These are phyloP conservation scores for Talaromyces sp. DNA, from an alignment of 2,329 filamentous ascomycete genomes.

Conservation along the genomic window DNA sequence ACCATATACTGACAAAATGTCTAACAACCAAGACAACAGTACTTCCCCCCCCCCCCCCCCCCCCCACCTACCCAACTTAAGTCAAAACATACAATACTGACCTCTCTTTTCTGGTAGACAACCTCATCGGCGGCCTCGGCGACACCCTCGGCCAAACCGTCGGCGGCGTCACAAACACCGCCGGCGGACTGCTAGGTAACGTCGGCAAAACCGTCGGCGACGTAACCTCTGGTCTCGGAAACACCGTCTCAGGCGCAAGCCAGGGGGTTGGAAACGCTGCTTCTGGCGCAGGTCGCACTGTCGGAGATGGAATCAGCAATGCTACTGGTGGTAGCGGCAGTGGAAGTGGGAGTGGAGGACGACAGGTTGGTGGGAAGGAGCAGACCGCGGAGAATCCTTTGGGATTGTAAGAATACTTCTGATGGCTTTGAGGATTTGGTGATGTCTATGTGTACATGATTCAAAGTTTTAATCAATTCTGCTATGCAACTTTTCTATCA, in stretches of 20 bases:
- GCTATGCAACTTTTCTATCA: background rate
- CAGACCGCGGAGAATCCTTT: conserved; percentile 28
- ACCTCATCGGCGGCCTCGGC: conserved; percentile 24
- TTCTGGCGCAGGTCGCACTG: conserved; percentile 29
- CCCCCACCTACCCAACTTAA: too few species aligned
- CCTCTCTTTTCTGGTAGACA: background rate
- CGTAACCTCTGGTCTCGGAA: conserved; percentile 29
- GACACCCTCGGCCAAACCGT: conserved; percentile 30
- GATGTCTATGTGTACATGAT: background rate
- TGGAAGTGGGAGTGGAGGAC: background rate
- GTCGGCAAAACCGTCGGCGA: conserved; percentile 30
- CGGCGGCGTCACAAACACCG: conserved; percentile 26
- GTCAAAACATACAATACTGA: background rate
- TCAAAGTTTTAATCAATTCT: background rate
- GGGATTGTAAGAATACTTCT: conserved; percentile 22
- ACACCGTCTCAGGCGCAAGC: conserved; percentile 31
- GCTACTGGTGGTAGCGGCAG: background rate
- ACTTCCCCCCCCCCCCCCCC: background rate
- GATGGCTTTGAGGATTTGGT: background rate
- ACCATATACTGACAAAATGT: conserved; percentile 2
- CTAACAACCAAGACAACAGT: conserved; percentile 10
- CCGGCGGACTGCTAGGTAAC: conserved; percentile 28
- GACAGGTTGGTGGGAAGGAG: conserved; percentile 22
- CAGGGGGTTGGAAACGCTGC: conserved; percentile 28
- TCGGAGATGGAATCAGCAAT: conserved; percentile 24